These are phyloP conservation scores for Coemansia sp. DNA, from an alignment of 192 early-diverging fungal species.

Conservation along the genomic window DNA sequence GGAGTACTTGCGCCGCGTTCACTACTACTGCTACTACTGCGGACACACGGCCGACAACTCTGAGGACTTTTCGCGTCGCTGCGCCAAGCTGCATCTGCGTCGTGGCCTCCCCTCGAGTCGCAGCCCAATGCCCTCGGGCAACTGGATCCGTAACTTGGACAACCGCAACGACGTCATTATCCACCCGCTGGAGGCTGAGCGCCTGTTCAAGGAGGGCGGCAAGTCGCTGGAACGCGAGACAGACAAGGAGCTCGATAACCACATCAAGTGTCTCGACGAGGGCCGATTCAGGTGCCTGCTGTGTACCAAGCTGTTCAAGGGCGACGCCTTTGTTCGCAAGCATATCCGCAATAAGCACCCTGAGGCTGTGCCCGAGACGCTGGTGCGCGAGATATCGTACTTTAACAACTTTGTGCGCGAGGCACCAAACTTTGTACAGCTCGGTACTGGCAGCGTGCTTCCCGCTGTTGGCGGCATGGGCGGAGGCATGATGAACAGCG, in stretches of 20 bases:
- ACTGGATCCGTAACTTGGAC: constrained; percentile 52
- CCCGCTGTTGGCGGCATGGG: constrained; percentile 17
- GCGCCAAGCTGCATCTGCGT: constrained; percentile 63
- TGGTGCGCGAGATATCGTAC: constrained; percentile 69
- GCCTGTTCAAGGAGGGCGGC: constrained; percentile 56
- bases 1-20: constrained; percentile 84
- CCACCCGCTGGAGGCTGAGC: constrained; percentile 51
- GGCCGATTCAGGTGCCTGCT: constrained; percentile 86
- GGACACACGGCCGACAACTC: constrained; percentile 76
- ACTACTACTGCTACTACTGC: constrained; percentile 96
- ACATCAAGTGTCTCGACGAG: constrained; percentile 62
- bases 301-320: constrained; percentile 95
- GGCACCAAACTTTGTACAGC: constrained; percentile 72
- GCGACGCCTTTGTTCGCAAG: constrained; percentile 90
- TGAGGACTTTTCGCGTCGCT: constrained; percentile 86
- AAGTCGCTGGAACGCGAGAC: constrained; percentile 56
- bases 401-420: constrained; percentile 92
- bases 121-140: constrained; percentile 44
- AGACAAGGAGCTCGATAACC: constrained; percentile 41
- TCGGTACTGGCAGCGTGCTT: constrained; percentile 40
- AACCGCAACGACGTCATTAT: constrained; percentile 60
- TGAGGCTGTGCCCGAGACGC: constrained; percentile 59
- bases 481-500: constrained; percentile 21
- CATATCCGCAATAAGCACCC: constrained; percentile 91
- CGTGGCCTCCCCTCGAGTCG: constrained; percentile 34